phyloP scores from a whole-genome alignment of 495 filamentous ascomycete species.

The Eremomyces bilateralis region DNA sequence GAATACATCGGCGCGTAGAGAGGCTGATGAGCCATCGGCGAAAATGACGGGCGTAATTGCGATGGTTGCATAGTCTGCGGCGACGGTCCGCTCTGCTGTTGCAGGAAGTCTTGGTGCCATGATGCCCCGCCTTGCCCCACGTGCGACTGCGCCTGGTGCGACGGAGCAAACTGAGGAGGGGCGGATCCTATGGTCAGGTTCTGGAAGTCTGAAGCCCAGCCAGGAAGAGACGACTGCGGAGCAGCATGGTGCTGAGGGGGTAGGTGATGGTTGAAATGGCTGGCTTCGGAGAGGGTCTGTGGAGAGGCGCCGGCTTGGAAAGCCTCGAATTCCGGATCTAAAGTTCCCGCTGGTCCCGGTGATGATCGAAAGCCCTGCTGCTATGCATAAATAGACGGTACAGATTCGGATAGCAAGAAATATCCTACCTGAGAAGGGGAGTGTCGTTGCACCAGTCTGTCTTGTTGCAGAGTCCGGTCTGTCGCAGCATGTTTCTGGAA shows the following conservation, averaged over 20 bases:
- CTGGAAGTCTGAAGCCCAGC: conserved; percentile 22
- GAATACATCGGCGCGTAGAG: background rate
- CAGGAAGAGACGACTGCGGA: conserved; percentile 4
- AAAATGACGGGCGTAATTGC: background rate
- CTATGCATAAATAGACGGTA: conserved; percentile 6
- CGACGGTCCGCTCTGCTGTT: conserved; percentile 4
- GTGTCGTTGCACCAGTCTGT: conserved; percentile 36
- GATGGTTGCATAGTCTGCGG: conserved; percentile 1
- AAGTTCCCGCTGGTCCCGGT: conserved; percentile 27
- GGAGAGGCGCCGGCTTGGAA: conserved; percentile 37
- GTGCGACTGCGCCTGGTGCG: conserved; percentile 1
- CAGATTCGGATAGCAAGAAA: conserved; percentile 7
- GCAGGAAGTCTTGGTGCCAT: conserved; percentile 18
- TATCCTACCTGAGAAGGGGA: conserved; percentile 31
- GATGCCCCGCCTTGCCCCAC: conserved; percentile 6
- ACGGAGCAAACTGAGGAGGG: conserved; percentile 1
- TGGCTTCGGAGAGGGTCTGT: conserved; percentile 10
- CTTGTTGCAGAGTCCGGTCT: conserved; percentile 70
- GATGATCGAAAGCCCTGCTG: conserved; percentile 39
- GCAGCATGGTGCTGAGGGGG: background rate
- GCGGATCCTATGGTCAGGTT: conserved; percentile 10
- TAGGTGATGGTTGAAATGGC: conserved; percentile 6
- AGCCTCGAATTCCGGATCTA: conserved; percentile 50
- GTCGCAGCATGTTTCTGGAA: conserved; percentile 60
- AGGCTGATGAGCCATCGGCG: background rate